Percentiles rank a stretch among this genome's conserved stretches.
These are phyloP conservation scores for Isoetes engelmannii DNA, from an alignment of 83 land plant genomes.

Conservation along the genomic window DNA sequence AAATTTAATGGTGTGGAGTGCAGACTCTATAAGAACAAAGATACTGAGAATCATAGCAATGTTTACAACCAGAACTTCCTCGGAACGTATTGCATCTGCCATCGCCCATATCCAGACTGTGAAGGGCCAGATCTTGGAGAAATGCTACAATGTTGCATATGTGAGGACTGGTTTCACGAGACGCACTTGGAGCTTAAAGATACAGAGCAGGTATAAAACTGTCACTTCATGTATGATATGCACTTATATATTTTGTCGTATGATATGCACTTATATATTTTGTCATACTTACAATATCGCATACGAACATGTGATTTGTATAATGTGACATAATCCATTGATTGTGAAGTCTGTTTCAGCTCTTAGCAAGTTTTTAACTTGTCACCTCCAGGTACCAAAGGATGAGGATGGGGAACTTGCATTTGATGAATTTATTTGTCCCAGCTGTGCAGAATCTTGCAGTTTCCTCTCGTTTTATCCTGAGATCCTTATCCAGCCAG, in stretches of 20 bases:
- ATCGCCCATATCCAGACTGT: slow-evolving; percentile 86
- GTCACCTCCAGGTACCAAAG: slow-evolving; percentile 67
- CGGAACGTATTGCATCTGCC: slow-evolving; percentile 85
- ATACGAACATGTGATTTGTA: too few relatives aligned
- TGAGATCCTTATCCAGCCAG: slow-evolving; percentile 22
- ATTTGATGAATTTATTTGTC: slow-evolving; percentile 86
- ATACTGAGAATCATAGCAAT: slow-evolving; percentile 59
- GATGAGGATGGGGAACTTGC: slow-evolving; percentile 92
- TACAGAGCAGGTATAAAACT: slow-evolving; percentile 50
- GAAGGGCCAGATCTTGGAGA: slow-evolving; percentile 70
- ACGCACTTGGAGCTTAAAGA: slow-evolving; percentile 69
- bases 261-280: background rate
- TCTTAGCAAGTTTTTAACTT: background rate
- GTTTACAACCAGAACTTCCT: slow-evolving; percentile 85
- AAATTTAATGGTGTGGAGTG: slow-evolving; percentile 70
- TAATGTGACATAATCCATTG: too few relatives aligned
- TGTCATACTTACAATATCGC: background rate
- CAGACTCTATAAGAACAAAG: slow-evolving; percentile 73
- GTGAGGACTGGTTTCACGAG: slow-evolving; percentile 99
- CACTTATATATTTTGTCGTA: background rate
- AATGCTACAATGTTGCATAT: slow-evolving; percentile 97
- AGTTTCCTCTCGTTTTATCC: slow-evolving; percentile 68
- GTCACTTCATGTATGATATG: background rate
- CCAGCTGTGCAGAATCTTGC: slow-evolving; percentile 47
- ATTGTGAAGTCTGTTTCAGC: too few relatives aligned